Base-by-base conservation (phyloP, 208 protist species). In the Leishmania tropica region DNA sequence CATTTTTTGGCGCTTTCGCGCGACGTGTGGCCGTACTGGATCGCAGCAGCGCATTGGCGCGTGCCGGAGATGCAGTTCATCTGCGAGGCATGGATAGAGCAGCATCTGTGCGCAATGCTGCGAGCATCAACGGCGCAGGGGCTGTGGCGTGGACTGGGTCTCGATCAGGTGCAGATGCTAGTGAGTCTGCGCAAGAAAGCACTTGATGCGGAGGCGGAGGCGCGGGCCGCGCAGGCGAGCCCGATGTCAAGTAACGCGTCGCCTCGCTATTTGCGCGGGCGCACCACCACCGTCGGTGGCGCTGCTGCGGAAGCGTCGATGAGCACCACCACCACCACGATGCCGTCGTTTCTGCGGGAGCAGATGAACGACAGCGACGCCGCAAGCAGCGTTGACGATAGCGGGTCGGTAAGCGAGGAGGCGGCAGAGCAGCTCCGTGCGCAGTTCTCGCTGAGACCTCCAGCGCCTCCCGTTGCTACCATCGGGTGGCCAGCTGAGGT, bases 41-140 rank as follows among this genome's bases (percentile, higher is more conserved):
- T 35, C 5, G 76, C 81, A 1, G 81, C 81, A 21, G 75, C 78
- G 76, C 56, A 71, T 60, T 84, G 81, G 81, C 74, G 24, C 1
- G 65, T 84, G 70, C 68, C 37, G 5, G 81, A 80, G 64, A 73
- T 84, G 76, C 81, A 80, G 70, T 28, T n/a, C 45, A 42, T 84
- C 48, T 84, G 81, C 42, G 81, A 84, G 47, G 65, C 78, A 58
- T 84, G 81, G 81, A 80, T 84, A 15, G 58, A 62, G 53, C 72
- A 77, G 31, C 76, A 84, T 73, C 56, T 84, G 24, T 76, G 51
- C 21, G 15, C 45, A 1, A 64, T 84, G 64, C 48, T 84, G 70
- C 81, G 81, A 3, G 71, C 54, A 45, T 60, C 73, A 58, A 81
- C 81, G 1, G 45, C 53, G 42, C 81, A 73, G 4, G 81, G 81